These are phyloP conservation scores for Sinapis alba DNA, from an alignment of 441 rosid species.

Conservation along the genomic window DNA sequence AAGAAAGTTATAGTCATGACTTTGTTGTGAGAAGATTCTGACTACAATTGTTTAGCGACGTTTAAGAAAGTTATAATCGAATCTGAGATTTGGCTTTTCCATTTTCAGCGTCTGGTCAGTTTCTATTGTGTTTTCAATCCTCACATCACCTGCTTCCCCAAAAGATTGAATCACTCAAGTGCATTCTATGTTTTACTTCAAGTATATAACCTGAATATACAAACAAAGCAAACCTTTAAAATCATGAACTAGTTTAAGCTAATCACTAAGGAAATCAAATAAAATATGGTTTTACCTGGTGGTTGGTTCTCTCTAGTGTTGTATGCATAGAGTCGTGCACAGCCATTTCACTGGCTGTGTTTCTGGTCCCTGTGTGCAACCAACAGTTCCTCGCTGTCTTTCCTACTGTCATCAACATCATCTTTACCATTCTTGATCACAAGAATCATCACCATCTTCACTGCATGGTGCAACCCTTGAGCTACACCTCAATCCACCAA, in stretches of 20 bases:
- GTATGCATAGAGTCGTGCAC: conserved; percentile 40
- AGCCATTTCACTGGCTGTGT: conserved; percentile 35
- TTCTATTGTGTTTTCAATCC: conserved; percentile 20
- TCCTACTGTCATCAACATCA: conserved; percentile 52
- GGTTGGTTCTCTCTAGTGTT: conserved; percentile 34
- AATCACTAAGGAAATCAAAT: background rate
- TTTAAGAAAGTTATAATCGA: too few species aligned
- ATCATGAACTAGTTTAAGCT: background rate
- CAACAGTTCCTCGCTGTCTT: conserved; percentile 71
- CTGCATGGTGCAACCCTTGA: conserved; percentile 71
- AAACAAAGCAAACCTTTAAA: background rate
- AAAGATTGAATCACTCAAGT: background rate
- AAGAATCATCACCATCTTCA: conserved; percentile 51
- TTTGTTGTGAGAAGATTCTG: background rate
- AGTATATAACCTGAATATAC: conserved; percentile 24
- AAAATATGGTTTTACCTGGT: conserved; percentile 29
- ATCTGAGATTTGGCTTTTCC: conserved; percentile 17
- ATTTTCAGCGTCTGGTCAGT: conserved; percentile 23
- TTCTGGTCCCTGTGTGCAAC: conserved; percentile 19
- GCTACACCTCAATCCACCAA: conserved; percentile 58
- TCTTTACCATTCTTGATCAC: conserved; percentile 42
- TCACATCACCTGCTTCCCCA: conserved; percentile 15
- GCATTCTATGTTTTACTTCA: conserved; percentile 11
- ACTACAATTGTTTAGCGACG: background rate
- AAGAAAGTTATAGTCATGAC: background rate